A percentile compares a stretch with the other conserved stretches of the same genome.
phyloP scores from a whole-genome alignment of 2,329 filamentous ascomycete species.

The Exophiala phaeomuriformis region DNA sequence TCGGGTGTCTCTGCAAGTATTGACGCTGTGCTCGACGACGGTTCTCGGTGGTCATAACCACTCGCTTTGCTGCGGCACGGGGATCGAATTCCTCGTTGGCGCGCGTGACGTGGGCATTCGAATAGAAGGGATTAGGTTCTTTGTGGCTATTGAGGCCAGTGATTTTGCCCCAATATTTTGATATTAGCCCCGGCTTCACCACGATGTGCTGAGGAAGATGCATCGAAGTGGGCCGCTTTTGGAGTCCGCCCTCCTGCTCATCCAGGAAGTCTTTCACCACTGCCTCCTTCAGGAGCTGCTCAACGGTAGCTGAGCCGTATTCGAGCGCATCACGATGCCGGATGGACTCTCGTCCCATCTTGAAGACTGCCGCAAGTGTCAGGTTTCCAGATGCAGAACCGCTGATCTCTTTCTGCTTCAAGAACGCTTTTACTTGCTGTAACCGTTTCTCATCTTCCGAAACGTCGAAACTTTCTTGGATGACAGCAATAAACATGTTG shows the following conservation, averaged over 20 bases:
- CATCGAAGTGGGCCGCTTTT: conserved; percentile 27
- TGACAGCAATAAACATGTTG: conserved; percentile 99
- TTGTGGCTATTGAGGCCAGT: conserved; percentile 51
- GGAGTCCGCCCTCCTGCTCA: conserved; percentile 47
- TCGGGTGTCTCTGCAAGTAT: conserved; percentile 77
- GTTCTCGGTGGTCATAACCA: conserved; percentile 72
- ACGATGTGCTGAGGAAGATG: conserved; percentile 36
- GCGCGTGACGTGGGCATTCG: conserved; percentile 63
- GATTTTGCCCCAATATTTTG: conserved; percentile 56
- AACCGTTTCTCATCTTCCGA: conserved; percentile 96
- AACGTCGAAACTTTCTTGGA: conserved; percentile 98
- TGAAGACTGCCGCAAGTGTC: conserved; percentile 65
- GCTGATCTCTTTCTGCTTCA: conserved; percentile 82
- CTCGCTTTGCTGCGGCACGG: conserved; percentile 80
- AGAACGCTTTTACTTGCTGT: conserved; percentile 90
- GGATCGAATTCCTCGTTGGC: conserved; percentile 75
- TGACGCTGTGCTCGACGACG: conserved; percentile 84
- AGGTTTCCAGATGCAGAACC: conserved; percentile 59
- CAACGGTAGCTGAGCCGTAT: conserved; percentile 83
- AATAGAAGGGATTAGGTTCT: conserved; percentile 94
- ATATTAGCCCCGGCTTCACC: conserved; percentile 53
- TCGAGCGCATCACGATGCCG: conserved; percentile 73
- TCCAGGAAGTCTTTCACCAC: conserved; percentile 93
- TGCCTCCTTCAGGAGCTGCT: conserved; percentile 94
- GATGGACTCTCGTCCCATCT: conserved; percentile 54